A percentile compares a stretch with the other conserved stretches of the same genome.
phyloP scores from a whole-genome alignment of 768 basidiomycete species.

The Zangia roseola region DNA sequence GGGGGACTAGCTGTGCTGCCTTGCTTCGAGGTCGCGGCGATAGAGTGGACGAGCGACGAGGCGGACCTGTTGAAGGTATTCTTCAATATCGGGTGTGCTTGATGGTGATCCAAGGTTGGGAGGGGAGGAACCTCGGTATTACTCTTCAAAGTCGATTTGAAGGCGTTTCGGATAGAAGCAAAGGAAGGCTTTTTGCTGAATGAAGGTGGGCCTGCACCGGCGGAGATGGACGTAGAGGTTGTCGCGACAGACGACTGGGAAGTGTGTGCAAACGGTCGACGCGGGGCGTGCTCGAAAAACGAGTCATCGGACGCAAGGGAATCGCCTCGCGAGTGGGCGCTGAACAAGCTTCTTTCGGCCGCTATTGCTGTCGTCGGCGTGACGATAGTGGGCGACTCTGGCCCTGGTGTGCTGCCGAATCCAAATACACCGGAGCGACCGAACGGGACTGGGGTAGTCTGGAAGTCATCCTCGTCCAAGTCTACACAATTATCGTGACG shows the following conservation, averaged over 20 bases:
- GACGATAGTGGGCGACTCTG: constrained; percentile 63
- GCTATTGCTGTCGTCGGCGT: constrained; percentile 46
- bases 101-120: constrained; percentile 60
- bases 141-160: constrained; percentile 60
- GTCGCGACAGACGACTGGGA: constrained; percentile 69
- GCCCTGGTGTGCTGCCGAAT: constrained; percentile 48
- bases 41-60: constrained; percentile 63
- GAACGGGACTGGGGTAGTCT: constrained; percentile 64
- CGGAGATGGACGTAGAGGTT: constrained; percentile 31
- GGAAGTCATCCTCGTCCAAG: constrained; percentile 74
- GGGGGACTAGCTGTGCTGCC: constrained; percentile 48
- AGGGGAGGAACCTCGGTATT: constrained; percentile 70
- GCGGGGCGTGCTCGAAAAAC: constrained; percentile 54
- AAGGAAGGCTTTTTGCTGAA: constrained; percentile 83
- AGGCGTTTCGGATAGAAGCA: constrained; percentile 83
- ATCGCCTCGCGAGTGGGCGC: constrained; percentile 65
- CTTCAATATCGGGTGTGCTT: constrained; percentile 68
- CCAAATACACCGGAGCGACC: constrained; percentile 57
- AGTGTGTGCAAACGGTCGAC: constrained; percentile 65
- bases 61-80: constrained; percentile 83
- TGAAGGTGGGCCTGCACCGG: constrained; percentile 34
- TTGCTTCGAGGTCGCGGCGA: constrained; percentile 38
- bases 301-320: constrained; percentile 81
- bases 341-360: constrained; percentile 60
- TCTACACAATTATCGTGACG: constrained; percentile 42